Conservation (phyloP, 78 protist genomes). For the Dictyostelium citrinum region DNA sequence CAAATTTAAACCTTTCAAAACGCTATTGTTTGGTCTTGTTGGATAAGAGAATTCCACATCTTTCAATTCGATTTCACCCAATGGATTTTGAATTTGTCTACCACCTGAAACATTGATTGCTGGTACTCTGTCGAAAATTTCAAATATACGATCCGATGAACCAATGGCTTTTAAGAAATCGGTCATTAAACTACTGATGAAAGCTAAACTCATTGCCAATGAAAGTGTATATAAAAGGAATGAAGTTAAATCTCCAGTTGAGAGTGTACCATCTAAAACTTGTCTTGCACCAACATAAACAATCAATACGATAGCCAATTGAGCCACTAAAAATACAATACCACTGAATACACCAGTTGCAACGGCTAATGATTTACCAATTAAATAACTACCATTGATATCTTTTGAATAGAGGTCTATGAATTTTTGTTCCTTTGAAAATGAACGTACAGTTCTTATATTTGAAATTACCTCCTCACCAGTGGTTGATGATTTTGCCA, state of each 20-base stretch:
- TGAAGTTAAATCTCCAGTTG: slow-evolving; percentile 78
- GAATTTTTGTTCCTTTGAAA: slow-evolving; percentile 74
- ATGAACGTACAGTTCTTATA: slow-evolving; percentile 87
- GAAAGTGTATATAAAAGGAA: slow-evolving; percentile 86
- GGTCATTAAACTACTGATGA: slow-evolving; percentile 52
- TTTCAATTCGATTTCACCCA: slow-evolving; percentile 85
- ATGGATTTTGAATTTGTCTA: background rate
- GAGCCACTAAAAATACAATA: slow-evolving; percentile 34
- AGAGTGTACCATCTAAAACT: slow-evolving; percentile 53
- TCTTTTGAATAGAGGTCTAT: slow-evolving; percentile 35
- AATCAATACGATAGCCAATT: slow-evolving; percentile 55
- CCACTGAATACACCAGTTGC: slow-evolving; percentile 43
- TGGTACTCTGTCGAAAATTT: slow-evolving; percentile 87
- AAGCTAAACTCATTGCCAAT: slow-evolving; percentile 75
- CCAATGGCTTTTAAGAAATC: slow-evolving; percentile 87
- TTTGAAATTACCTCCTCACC: slow-evolving; percentile 60
- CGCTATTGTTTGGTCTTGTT: slow-evolving; percentile 15
- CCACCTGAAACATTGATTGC: slow-evolving; percentile 44
- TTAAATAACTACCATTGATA: slow-evolving; percentile 47
- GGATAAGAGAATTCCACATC: slow-evolving; percentile 90
- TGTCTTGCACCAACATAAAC: slow-evolving; percentile 87
- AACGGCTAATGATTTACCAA: slow-evolving; percentile 59
- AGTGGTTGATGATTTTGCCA: slow-evolving; percentile 67
- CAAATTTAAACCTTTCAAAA: slow-evolving; percentile 32
- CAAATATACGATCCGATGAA: slow-evolving; percentile 87